phyloP scores from a whole-genome alignment of 225 moss, liverwort and hornwort genomes.

The Physcomitrellopsis africana region DNA sequence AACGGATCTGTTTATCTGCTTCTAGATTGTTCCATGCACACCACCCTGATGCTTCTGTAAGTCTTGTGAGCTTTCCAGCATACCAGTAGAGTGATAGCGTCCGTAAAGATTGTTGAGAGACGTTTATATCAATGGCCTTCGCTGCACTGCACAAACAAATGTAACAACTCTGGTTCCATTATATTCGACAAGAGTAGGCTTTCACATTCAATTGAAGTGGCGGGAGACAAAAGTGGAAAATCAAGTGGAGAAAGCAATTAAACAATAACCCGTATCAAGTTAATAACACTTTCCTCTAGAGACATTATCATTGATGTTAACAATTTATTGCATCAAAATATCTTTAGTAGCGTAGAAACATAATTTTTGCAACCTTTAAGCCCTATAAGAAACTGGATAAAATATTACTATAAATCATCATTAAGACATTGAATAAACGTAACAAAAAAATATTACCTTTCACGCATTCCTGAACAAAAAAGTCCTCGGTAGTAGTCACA shows the following conservation, averaged over 20 bases:
- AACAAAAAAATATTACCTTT: conserved; percentile 48
- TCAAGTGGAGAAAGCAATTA: background rate
- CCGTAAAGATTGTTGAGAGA: conserved; percentile 44
- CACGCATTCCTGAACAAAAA: conserved; percentile 83
- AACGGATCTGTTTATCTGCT: conserved; percentile 46
- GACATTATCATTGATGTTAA: background rate
- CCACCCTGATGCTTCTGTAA: conserved; percentile 43
- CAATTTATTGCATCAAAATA: conserved; percentile 1
- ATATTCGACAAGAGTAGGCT: background rate
- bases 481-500: conserved; percentile 77
- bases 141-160: conserved; percentile 47
- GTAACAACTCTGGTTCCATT: too few species aligned
- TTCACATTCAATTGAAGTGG: background rate
- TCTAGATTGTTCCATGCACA: conserved; percentile 75
- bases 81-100: conserved; percentile 63
- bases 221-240: too few species aligned
- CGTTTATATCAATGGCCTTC: conserved; percentile 48
- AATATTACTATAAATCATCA: background rate
- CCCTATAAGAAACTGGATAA: conserved; percentile 1
- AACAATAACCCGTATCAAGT: background rate
- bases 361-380: background rate
- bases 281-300: background rate
- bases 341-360: background rate
- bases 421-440: background rate
- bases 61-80: conserved; percentile 49